Conservation (phyloP, 2,329 filamentous ascomycete genomes). For the Cadophora luteo-olivacea region DNA sequence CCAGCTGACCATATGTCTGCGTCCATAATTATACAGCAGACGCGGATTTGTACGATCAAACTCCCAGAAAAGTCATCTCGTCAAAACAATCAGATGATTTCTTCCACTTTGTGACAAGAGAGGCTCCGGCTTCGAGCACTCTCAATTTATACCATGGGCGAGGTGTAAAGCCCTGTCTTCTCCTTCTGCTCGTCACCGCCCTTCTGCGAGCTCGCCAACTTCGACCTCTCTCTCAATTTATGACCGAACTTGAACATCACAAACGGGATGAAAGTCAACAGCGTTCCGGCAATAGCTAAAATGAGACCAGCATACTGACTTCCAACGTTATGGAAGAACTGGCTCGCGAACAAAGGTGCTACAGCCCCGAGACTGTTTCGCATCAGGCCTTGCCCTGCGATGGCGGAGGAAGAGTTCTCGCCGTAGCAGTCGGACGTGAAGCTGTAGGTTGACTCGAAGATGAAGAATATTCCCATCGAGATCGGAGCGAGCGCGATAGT, state of each 20-base stretch:
- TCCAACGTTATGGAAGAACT: constrained; percentile 75
- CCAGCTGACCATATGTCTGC: too few species aligned
- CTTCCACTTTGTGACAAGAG: too few species aligned
- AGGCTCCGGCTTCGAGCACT: too few species aligned
- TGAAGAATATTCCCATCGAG: constrained; percentile 77
- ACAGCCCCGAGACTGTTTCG: constrained; percentile 80
- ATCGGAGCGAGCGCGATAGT: constrained; percentile 65
- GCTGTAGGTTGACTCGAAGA: constrained; percentile 88
- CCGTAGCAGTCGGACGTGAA: constrained; percentile 89
- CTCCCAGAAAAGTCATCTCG: too few species aligned
- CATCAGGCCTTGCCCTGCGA: constrained; percentile 85
- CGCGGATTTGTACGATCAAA: too few species aligned
- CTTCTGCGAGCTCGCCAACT: constrained; percentile 38
- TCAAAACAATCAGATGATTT: too few species aligned
- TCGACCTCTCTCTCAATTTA: constrained; percentile 42
- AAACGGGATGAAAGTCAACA: constrained; percentile 80
- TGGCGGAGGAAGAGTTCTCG: constrained; percentile 79
- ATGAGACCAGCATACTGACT: constrained; percentile 74
- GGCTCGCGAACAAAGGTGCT: constrained; percentile 78
- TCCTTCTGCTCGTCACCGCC: constrained; percentile 35
- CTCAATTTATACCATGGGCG: constrained; percentile 27
- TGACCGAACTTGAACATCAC: constrained; percentile 68
- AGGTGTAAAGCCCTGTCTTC: constrained; percentile 33
- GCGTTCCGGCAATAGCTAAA: constrained; percentile 60
- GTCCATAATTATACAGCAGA: too few species aligned